Percentiles rank a stretch among this genome's conserved stretches.
phyloP scores from a whole-genome alignment of 2,329 filamentous ascomycete species.

The Claviceps digitariae region DNA sequence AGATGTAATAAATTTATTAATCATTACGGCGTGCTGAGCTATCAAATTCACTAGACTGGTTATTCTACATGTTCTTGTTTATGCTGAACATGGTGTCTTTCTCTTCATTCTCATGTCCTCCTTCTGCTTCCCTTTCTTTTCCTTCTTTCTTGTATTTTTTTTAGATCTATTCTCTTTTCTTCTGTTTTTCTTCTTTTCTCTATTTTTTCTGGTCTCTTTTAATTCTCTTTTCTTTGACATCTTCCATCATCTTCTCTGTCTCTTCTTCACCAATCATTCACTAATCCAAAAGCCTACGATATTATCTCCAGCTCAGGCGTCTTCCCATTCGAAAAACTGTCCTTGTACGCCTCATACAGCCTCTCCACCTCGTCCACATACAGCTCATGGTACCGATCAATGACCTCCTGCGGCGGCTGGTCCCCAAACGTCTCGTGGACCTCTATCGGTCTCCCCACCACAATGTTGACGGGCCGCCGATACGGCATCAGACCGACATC shows the following conservation, averaged over 20 bases:
- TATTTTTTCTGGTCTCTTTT: too few relatives aligned
- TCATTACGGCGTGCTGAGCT: too few relatives aligned
- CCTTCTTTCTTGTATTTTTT: neutral
- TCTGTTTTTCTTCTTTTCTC: neutral
- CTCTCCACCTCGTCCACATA: slow-evolving; percentile 66
- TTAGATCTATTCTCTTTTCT: neutral
- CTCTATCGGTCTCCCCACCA: slow-evolving; percentile 70
- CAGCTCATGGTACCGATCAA: slow-evolving; percentile 64
- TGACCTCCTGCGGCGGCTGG: slow-evolving; percentile 58
- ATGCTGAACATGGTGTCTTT: neutral
- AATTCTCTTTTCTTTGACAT: neutral
- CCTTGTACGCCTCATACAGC: slow-evolving; percentile 68
- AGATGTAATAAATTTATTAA: too few relatives aligned
- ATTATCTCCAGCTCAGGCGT: slow-evolving; percentile 55
- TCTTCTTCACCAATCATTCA: too few relatives aligned
- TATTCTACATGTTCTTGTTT: neutral
- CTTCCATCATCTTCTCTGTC: too few relatives aligned
- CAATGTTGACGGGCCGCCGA: slow-evolving; percentile 72
- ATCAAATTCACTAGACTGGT: too few relatives aligned
- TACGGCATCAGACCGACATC: slow-evolving; percentile 96
- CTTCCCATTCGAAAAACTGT: slow-evolving; percentile 52
- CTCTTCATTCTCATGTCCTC: too few relatives aligned
- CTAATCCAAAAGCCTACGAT: slow-evolving; percentile 21
- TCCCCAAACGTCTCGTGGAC: slow-evolving; percentile 43
- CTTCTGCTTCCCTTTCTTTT: neutral